Evolutionary conservation across 352 stramenopile genomes (phyloP), one percentile per base, ranked within the genome.

Genomic region (Phytopythium vexans): DNA sequence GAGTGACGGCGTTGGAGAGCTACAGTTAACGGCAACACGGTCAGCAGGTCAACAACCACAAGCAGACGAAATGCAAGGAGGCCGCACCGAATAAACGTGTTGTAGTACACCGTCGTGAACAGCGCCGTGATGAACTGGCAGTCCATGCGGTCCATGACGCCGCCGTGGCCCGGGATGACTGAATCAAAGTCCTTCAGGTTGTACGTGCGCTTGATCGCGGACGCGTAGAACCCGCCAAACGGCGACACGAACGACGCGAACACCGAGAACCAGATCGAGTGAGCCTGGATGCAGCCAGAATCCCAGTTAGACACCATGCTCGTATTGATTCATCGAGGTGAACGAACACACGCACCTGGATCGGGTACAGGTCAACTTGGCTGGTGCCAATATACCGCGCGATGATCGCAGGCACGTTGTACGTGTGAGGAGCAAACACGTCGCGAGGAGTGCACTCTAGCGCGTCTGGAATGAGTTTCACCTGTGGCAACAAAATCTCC

Each of bases 101-200:
- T 97, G 75, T 98, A 98, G 79, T 99, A 98, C 40, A 98, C 93
- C 47, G 90, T 97, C 33, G 93, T 98, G 66, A 97, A 98, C 27
- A 97, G 74, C 44, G 89, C 77, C 59, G 96, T 98, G 74, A 98
- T 90, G 52, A 98, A 84, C 67, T 99, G 94, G 66, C 96, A 99
- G 73, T 99, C 96, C 89, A 99, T 98, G 44, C 96, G 88, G 64
- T 99, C 96, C 82, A 97, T 98, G 52, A 99, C 77, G 33, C 96
- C 96, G 43, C 96, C 96, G 64, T 99, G 97, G 49, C 97, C 97
- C 2, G 97, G 97, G 55, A 99, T 99, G 43, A 99, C 77, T 31
- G 86, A 95, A 58, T 98, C 97, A 71, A 99, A 99, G 76, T 99
- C 97, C 77, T 99, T 99, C 47, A 99, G 85, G 44, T 95, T 88